Conservation (phyloP, 371 early-diverging fungal genomes). For the Mucor piriformis region DNA sequence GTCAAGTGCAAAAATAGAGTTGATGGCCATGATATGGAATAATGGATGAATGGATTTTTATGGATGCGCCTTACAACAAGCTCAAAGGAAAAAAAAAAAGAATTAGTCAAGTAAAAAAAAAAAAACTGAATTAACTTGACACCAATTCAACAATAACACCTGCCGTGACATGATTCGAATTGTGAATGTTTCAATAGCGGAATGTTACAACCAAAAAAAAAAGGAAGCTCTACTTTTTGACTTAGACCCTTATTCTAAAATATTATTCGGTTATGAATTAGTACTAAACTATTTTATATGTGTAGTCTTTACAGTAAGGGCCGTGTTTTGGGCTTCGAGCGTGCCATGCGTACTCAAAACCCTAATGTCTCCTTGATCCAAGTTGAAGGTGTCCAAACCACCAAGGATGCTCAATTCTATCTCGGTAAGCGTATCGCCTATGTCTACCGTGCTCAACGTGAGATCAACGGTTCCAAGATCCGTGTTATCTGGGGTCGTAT, state of each 20-base stretch:
- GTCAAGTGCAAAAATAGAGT: neutral
- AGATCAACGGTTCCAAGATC: slow-evolving; percentile 89
- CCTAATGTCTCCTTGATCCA: slow-evolving; percentile 90
- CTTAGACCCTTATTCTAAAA: too few relatives aligned
- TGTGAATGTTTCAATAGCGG: too few relatives aligned
- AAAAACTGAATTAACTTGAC: too few relatives aligned
- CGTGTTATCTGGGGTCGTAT: slow-evolving; percentile 98
- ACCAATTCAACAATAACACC: too few relatives aligned
- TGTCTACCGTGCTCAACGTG: slow-evolving; percentile 87
- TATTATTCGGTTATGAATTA: too few relatives aligned
- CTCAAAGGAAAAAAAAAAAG: neutral
- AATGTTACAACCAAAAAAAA: too few relatives aligned
- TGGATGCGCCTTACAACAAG: neutral
- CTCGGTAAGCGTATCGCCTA: slow-evolving; percentile 87
- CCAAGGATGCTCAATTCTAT: slow-evolving; percentile 88
- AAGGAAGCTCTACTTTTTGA: too few relatives aligned
- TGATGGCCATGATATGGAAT: neutral
- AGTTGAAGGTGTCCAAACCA: slow-evolving; percentile 90
- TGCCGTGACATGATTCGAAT: too few relatives aligned
- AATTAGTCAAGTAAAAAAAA: neutral
- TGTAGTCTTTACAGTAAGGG: slow-evolving; percentile 97
- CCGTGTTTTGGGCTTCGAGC: slow-evolving; percentile 93
- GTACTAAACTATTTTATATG: too few relatives aligned
- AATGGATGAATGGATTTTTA: slow-evolving; percentile 8
- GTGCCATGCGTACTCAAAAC: slow-evolving; percentile 90